Evolutionary conservation across 352 stramenopile species (phyloP).

Genomic region (Phytophthora ramorum): DNA sequence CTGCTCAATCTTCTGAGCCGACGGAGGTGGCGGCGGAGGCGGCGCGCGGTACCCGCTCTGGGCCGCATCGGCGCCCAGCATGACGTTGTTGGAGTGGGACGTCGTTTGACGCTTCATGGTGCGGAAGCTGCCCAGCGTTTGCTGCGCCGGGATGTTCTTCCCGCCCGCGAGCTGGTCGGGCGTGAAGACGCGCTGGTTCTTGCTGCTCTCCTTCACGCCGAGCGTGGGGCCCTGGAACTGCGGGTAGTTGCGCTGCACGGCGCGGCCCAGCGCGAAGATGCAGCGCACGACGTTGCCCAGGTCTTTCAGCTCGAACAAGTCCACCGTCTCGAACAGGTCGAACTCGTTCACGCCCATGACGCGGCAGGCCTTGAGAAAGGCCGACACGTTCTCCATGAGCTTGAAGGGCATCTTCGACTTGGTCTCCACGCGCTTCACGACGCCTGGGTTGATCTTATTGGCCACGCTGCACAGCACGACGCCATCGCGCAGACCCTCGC

Average conservation of each 20-base stretch:
- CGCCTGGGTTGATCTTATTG: slow-evolving; percentile 78
- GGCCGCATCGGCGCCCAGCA: slow-evolving; percentile 74
- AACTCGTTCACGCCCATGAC: slow-evolving; percentile 90
- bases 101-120: slow-evolving; percentile 73
- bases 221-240: slow-evolving; percentile 78
- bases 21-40: slow-evolving; percentile 72
- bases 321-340: slow-evolving; percentile 91
- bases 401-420: slow-evolving; percentile 93
- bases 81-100: slow-evolving; percentile 67
- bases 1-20: slow-evolving; percentile 74
- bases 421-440: slow-evolving; percentile 77
- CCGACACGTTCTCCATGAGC: slow-evolving; percentile 93
- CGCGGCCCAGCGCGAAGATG: slow-evolving; percentile 75
- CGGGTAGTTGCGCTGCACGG: slow-evolving; percentile 78
- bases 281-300: slow-evolving; percentile 83
- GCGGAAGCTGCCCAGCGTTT: slow-evolving; percentile 76
- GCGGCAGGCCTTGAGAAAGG: slow-evolving; percentile 85
- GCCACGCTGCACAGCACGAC: slow-evolving; percentile 85
- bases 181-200: slow-evolving; percentile 80
- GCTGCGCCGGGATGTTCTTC: slow-evolving; percentile 61
- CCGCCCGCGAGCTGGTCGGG: slow-evolving; percentile 71
- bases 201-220: slow-evolving; percentile 81
- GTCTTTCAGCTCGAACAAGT: slow-evolving; percentile 92
- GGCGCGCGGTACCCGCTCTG: slow-evolving; percentile 61
- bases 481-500: slow-evolving; percentile 76